A percentile compares a stretch with the other conserved stretches of the same genome.
phyloP scores from a whole-genome alignment of 257 asterid genomes.

The Nicotiana sylvestris region DNA sequence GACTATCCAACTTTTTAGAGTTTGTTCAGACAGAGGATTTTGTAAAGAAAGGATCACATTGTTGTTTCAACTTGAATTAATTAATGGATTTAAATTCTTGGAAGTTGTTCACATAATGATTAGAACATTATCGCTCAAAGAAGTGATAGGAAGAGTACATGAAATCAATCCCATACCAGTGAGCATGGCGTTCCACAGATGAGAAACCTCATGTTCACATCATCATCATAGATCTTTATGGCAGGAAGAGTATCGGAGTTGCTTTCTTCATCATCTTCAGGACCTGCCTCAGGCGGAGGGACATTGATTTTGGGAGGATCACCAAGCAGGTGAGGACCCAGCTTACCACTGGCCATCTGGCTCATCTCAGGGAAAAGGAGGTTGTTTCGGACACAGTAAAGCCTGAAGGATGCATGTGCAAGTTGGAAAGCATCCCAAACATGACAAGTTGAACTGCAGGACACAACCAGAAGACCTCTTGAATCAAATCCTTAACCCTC shows the following conservation, averaged over 20 bases:
- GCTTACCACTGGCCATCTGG: conserved; percentile 32
- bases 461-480: conserved; percentile 9
- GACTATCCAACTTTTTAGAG: background rate
- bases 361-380: conserved; percentile 35
- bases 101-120: background rate
- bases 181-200: conserved; percentile 67
- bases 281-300: conserved; percentile 60
- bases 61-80: background rate
- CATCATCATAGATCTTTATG: conserved; percentile 87
- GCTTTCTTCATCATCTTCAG: conserved; percentile 77
- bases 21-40: too few relatives aligned
- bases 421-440: conserved; percentile 94
- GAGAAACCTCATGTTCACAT: conserved; percentile 71
- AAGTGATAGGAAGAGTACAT: background rate
- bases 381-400: conserved; percentile 61
- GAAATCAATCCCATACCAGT: conserved; percentile 48
- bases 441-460: conserved; percentile 81
- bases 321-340: conserved; percentile 73
- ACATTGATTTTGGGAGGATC: conserved; percentile 70
- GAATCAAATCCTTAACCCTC: background rate
- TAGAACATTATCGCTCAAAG: too few relatives aligned
- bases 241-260: conserved; percentile 71
- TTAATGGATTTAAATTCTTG: background rate
- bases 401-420: conserved; percentile 86
- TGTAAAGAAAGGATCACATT: too few relatives aligned